A percentile compares a stretch with the other conserved stretches of the same genome.
These are phyloP conservation scores for Furcasterigmium sp. DNA, from an alignment of 2,329 filamentous ascomycete genomes.

Conservation along the genomic window DNA sequence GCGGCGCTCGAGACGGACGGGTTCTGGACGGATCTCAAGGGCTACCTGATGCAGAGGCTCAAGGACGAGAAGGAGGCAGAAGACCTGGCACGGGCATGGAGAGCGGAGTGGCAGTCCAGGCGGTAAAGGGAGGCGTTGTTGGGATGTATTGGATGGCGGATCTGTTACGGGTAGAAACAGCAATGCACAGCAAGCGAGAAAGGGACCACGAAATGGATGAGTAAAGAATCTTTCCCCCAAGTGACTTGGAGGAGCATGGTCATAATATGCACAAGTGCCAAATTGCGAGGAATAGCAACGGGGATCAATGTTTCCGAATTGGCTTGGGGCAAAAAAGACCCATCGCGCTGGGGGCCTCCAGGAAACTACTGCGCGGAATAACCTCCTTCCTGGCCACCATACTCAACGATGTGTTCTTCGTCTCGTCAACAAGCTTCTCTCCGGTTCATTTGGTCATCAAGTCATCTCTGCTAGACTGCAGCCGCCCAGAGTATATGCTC, in stretches of 20 bases:
- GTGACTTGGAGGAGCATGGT: no score
- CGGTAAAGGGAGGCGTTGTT: no score
- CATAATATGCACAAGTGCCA: no score
- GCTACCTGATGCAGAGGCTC: slow-evolving; percentile 73
- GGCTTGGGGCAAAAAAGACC: neutral
- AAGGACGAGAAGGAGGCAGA: slow-evolving; percentile 64
- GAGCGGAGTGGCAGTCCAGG: slow-evolving; percentile 59
- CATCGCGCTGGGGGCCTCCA: neutral
- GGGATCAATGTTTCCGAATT: neutral
- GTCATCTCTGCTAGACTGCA: slow-evolving; percentile 14
- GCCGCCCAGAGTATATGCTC: slow-evolving; percentile 14
- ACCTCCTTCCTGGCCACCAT: neutral
- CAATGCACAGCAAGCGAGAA: no score
- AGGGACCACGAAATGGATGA: no score
- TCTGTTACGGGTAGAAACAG: neutral
- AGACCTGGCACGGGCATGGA: slow-evolving; percentile 63
- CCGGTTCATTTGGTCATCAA: slow-evolving; percentile 13
- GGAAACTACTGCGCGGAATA: neutral
- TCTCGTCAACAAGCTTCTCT: slow-evolving; percentile 5
- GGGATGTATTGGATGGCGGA: no score
- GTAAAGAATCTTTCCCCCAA: no score
- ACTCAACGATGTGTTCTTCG: neutral
- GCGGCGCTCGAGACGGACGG: slow-evolving; percentile 61
- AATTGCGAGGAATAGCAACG: no score
- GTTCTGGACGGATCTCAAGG: slow-evolving; percentile 85